Evolutionary conservation across 352 stramenopile species (phyloP), one percentile per base, ranked within the genome.

Genomic region (Pythium guiyangense): DNA sequence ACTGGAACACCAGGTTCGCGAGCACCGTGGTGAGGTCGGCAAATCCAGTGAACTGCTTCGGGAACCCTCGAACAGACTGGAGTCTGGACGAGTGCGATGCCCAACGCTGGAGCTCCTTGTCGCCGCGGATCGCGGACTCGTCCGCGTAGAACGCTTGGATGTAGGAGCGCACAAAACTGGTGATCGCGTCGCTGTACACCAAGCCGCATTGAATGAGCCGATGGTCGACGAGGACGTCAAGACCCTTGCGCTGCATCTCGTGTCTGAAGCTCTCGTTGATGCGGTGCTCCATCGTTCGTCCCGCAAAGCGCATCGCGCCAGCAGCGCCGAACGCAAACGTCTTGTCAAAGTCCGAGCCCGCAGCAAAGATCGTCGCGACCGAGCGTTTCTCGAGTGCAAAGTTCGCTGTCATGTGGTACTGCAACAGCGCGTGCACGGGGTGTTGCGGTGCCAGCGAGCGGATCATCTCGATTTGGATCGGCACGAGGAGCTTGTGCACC

Each of bases 81-180:
- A 85, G 31, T 14, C 34, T n/a, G 5, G 71, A 62, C 27, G 64
- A 63, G 12, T 52, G 60, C 6, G 25, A n/a, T 0, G 72, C 68
- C 72, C 72, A 86, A 15, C 60, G 73, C 46, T 86, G 74, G 18
- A 84, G 57, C 51, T 84, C 74, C 6, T 51, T 46, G 45, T 84
- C 74, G 20, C 39, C 15, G 35, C 6, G 52, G 18, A 80, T 45
- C 4, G 52, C 52, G 2, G 59, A 14, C 4, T 79, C 65, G 2
- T 25, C 57, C 14, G 34, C 3, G 49, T 81, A 83, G 53, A 77
- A 85, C 2, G 57, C 59, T 18, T 45, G 12, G 1, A 85, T n/a
- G 25, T 77, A 79, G n/a, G 65, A 45, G 6, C 15, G 25, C 9
- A 82, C 70, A 53, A 85, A 85, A 2, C n/a, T 53, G 25, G 60